Base-by-base conservation (phyloP, 305 asterid species). In the Nicotiana rustica region DNA sequence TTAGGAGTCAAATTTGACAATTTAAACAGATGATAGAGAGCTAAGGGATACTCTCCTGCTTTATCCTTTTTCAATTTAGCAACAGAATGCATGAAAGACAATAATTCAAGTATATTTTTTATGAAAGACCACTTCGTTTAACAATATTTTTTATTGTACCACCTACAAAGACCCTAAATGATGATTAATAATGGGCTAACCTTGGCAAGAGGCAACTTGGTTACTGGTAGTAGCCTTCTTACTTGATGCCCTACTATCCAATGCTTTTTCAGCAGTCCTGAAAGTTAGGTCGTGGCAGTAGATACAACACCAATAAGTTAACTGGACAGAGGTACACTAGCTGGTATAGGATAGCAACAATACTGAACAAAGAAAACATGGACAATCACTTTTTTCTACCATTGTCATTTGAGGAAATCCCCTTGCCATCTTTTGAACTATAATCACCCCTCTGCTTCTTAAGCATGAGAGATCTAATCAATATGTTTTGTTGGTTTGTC, bases 381-480 rank as follows among this genome's bases (percentile, higher is more conserved):
- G 76, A 84, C 13, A 5, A 73, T 77, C 88, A 93, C 98, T 98
- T 91, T 88, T 95, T 95, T 85, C 91, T 91, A 38, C 96, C 91
- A 83, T 85, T 87, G 33, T 88, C 94, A 81, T 82, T 86, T 80
- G 92, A 71, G 76, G 86, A 80, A 66, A 83, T 36, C 80, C 84
- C 82, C 88, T 89, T 89, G 78, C 91, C 90, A 61, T 87, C 91
- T 83, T 89, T 92, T 75, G 91, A 84, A 84, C 85, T 41, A 41
- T 88, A 78, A 56, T 91, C 93, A 21, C 90, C 91, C 87, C 87
- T 92, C 82, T 91, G 98, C 82, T 93, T 92, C 88, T 91, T 89
- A 80, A 92, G 90, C 88, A 85, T 89, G 80, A 96, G 95, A 82
- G 99, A 94, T 87, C 99, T 88, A 80, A 96, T 92, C 87, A 96